Evolutionary conservation across 331 rosid species (phyloP).

Genomic region (Acacia concinna): DNA sequence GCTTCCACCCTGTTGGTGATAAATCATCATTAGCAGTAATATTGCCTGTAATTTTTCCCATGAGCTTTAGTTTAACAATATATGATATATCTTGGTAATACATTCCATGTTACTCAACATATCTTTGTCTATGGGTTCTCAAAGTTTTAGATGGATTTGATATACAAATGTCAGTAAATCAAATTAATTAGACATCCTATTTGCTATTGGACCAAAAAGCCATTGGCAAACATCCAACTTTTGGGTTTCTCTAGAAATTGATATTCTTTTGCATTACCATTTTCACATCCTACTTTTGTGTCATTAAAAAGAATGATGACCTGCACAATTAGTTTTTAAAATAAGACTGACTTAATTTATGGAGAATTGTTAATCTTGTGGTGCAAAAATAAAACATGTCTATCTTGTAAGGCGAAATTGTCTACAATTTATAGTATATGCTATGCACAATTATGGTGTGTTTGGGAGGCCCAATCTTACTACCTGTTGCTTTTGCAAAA

Average conservation of each 20-base stretch:
- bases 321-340: no score
- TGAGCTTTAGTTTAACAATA: slow-evolving; percentile 23
- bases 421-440: no score
- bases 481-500: no score
- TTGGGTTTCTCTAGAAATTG: neutral
- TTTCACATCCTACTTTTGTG: neutral
- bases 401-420: neutral
- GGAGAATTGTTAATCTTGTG: neutral
- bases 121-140: neutral
- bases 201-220: neutral
- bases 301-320: neutral
- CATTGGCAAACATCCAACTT: neutral
- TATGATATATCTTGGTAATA: slow-evolving; percentile 26
- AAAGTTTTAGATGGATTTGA: neutral
- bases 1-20: slow-evolving; percentile 21
- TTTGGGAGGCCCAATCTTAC: no score
- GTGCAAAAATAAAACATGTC: neutral
- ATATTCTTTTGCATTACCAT: neutral
- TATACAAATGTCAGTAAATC: neutral
- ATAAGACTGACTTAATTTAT: neutral
- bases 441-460: no score
- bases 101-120: slow-evolving; percentile 16
- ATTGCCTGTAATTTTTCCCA: slow-evolving; percentile 33
- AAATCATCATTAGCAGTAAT: slow-evolving; percentile 25
- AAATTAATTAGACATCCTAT: neutral